Conservation (phyloP, 768 basidiomycete species). For the Xerocomus potaroensis region DNA sequence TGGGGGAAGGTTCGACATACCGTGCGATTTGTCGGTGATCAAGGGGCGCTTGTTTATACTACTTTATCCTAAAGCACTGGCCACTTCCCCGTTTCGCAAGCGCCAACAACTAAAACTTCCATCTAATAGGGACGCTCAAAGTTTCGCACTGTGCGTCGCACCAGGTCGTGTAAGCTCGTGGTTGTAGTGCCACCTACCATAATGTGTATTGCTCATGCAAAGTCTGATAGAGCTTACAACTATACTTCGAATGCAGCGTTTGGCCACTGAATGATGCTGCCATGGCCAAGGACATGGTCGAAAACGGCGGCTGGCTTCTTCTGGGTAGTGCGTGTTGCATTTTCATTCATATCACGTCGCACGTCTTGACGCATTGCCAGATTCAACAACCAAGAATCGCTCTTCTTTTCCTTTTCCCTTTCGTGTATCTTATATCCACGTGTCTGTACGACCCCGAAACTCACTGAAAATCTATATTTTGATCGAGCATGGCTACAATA, state of each 20-base stretch:
- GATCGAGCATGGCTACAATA: slow-evolving; percentile 66
- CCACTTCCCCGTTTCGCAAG: no score
- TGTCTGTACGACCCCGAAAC: slow-evolving; percentile 61
- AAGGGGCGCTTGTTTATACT: slow-evolving; percentile 31
- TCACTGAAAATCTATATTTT: slow-evolving; percentile 47
- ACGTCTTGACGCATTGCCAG: slow-evolving; percentile 27
- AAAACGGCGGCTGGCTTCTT: slow-evolving; percentile 68
- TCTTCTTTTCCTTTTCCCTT: slow-evolving; percentile 69
- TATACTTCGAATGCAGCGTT: slow-evolving; percentile 41
- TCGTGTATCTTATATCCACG: slow-evolving; percentile 67
- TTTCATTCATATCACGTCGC: neutral
- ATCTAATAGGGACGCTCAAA: no score
- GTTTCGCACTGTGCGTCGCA: no score
- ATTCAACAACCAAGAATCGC: slow-evolving; percentile 69
- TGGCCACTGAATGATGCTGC: slow-evolving; percentile 37
- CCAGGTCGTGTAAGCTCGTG: no score
- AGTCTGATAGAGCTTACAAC: no score
- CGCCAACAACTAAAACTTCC: no score
- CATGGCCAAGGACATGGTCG: slow-evolving; percentile 54
- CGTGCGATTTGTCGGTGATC: neutral
- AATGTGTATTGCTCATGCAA: no score
- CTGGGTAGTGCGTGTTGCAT: slow-evolving; percentile 47
- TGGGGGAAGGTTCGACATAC: slow-evolving; percentile 35
- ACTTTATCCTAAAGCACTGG: slow-evolving; percentile 34
- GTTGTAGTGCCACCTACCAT: no score